A percentile compares a stretch with the other conserved stretches of the same genome.
Evolutionary conservation across 352 stramenopile species (phyloP).

Genomic region (Phytophthora agathidicida): DNA sequence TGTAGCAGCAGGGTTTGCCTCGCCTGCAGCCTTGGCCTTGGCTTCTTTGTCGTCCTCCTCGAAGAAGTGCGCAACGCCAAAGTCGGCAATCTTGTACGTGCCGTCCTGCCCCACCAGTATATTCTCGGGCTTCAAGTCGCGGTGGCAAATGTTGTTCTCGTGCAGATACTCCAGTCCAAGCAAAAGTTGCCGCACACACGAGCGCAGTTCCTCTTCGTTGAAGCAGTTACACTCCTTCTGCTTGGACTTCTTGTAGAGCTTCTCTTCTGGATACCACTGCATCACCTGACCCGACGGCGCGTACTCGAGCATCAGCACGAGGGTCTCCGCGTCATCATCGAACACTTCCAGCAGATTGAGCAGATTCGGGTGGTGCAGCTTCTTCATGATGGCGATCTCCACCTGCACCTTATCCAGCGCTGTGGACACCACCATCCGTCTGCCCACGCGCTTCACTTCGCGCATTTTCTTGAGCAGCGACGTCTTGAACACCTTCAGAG

Average conservation of each 20-base stretch:
- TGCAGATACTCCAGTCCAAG: conserved; percentile 85
- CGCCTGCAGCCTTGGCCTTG: conserved; percentile 21
- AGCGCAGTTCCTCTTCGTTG: conserved; percentile 57
- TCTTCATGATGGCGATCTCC: conserved; percentile 92
- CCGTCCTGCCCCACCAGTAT: conserved; percentile 74
- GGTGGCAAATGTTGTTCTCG: conserved; percentile 88
- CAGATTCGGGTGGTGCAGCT: conserved; percentile 78
- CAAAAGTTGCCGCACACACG: conserved; percentile 75
- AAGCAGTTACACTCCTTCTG: conserved; percentile 40
- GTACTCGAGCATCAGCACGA: conserved; percentile 89
- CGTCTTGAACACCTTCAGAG: conserved; percentile 88
- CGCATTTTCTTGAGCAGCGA: conserved; percentile 88
- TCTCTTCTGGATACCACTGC: conserved; percentile 73
- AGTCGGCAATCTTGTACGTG: conserved; percentile 86
- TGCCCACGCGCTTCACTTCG: conserved; percentile 81
- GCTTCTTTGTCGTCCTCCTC: conserved; percentile 54
- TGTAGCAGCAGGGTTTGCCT: background rate
- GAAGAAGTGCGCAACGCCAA: conserved; percentile 86
- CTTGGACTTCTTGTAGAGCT: conserved; percentile 53
- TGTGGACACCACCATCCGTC: conserved; percentile 86
- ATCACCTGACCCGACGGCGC: conserved; percentile 83
- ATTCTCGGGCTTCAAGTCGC: conserved; percentile 88
- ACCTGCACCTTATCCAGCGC: conserved; percentile 88
- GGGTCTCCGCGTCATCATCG: conserved; percentile 82
- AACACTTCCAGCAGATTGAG: conserved; percentile 85